Evolutionary conservation across 1,139 yeast species (phyloP).

Genomic region (Geotrichum histeridarum): DNA sequence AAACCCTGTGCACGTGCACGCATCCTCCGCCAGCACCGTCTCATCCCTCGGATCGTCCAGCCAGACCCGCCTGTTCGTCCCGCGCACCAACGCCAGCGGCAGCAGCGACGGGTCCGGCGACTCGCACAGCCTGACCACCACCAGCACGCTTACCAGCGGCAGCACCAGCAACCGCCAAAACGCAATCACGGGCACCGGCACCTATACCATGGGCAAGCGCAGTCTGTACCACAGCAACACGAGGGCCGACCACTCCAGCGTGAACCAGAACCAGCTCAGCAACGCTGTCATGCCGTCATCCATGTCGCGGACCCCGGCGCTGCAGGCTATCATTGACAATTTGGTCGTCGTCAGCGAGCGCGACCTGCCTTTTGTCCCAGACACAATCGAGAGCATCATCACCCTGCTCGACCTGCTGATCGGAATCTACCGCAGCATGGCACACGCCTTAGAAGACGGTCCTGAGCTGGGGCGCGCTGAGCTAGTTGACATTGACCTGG

Average conservation of each 20-base stretch:
- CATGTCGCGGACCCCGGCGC: background rate
- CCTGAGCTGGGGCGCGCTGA: constrained; percentile 1
- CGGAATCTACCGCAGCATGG: constrained; percentile 10
- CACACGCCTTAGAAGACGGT: constrained; percentile 3
- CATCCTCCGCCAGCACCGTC: background rate
- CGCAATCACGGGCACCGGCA: constrained; percentile 11
- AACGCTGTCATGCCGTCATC: constrained; percentile 5
- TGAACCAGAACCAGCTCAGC: constrained; percentile 12
- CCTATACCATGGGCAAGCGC: constrained; percentile 9
- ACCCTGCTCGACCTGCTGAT: constrained; percentile 14
- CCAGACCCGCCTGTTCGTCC: background rate
- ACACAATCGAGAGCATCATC: constrained; percentile 11
- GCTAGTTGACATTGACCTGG: constrained; percentile 10
- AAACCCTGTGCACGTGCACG: background rate
- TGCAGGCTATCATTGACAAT: constrained; percentile 1
- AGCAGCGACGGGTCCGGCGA: background rate
- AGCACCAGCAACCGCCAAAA: background rate
- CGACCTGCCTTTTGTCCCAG: constrained; percentile 15
- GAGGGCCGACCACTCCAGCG: constrained; percentile 10
- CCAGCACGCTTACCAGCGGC: too few relatives aligned
- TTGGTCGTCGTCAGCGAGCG: constrained; percentile 8
- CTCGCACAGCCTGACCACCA: background rate
- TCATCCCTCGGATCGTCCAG: background rate
- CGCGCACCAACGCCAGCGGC: background rate
- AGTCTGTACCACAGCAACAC: constrained; percentile 4